Conservation (phyloP, 768 basidiomycete genomes). For the Lyophyllum atratum region DNA sequence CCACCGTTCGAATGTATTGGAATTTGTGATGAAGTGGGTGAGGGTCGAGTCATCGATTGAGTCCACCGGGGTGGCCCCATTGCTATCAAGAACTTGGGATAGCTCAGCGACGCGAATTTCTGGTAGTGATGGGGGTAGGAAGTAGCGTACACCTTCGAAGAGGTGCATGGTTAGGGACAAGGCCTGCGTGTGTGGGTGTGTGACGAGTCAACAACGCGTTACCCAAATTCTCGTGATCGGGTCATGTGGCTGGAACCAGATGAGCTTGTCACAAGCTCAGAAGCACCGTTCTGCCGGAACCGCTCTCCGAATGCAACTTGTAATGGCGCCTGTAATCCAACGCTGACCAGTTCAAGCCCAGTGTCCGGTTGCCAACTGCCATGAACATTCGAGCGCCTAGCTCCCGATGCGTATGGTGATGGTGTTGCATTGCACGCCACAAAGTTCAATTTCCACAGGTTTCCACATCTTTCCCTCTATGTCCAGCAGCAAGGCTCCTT, state of each 20-base stretch:
- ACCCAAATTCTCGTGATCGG: conserved; percentile 1
- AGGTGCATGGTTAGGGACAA: conserved; percentile 17
- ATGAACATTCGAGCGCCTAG: too few species aligned
- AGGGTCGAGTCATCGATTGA: conserved; percentile 34
- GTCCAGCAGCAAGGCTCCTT: too few species aligned
- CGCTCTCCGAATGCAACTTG: too few species aligned
- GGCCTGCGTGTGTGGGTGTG: background rate
- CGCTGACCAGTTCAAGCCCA: too few species aligned
- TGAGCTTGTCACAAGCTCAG: background rate
- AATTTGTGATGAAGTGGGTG: conserved; percentile 61
- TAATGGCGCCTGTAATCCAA: too few species aligned
- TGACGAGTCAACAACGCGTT: conserved; percentile 18
- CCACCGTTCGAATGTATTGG: conserved; percentile 57
- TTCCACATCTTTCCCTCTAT: too few species aligned
- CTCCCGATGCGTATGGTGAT: too few species aligned
- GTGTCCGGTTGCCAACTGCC: too few species aligned
- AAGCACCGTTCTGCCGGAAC: background rate
- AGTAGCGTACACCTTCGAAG: conserved; percentile 47
- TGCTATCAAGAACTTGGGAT: conserved; percentile 45
- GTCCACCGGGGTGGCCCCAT: conserved; percentile 46
- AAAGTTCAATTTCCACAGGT: too few species aligned
- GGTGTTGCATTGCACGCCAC: too few species aligned
- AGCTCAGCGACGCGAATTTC: conserved; percentile 44
- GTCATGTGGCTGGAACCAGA: background rate
- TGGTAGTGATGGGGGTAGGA: conserved; percentile 51